Conservation (phyloP, 2,329 filamentous ascomycete genomes). For the Pseudogymnoascus sp. region DNA sequence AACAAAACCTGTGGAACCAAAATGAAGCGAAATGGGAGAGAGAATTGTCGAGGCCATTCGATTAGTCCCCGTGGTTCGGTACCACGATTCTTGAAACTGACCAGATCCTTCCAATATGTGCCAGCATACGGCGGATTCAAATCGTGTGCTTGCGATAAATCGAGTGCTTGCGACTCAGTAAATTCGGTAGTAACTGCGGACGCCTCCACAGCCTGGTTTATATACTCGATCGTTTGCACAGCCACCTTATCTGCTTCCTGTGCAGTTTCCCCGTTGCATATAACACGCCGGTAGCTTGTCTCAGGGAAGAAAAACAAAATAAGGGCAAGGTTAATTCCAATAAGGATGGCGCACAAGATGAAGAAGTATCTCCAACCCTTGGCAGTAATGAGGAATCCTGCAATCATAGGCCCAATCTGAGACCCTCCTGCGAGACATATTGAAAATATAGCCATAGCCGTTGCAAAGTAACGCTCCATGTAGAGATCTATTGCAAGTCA, state of each 20-base stretch:
- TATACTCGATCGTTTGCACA: constrained; percentile 15
- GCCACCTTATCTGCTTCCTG: constrained; percentile 20
- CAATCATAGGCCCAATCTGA: constrained; percentile 30
- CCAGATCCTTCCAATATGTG: constrained; percentile 25
- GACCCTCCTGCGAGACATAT: constrained; percentile 28
- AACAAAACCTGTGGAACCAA: constrained; percentile 18
- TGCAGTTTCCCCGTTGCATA: constrained; percentile 22
- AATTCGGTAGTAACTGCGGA: constrained; percentile 4
- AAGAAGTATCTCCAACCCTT: constrained; percentile 33
- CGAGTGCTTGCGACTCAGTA: constrained; percentile 17
- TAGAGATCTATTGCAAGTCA: background rate
- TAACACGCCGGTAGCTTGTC: constrained; percentile 24
- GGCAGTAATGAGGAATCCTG: constrained; percentile 27
- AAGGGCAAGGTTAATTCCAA: constrained; percentile 24
- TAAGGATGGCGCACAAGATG: constrained; percentile 28
- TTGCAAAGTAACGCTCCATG: constrained; percentile 13
- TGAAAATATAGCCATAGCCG: constrained; percentile 29
- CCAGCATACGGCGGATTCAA: constrained; percentile 21
- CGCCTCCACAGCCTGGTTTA: background rate
- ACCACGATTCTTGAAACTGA: constrained; percentile 21
- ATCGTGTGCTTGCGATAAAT: constrained; percentile 13
- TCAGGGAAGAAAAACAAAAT: constrained; percentile 31
- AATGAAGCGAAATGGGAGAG: constrained; percentile 19
- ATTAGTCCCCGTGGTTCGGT: constrained; percentile 15
- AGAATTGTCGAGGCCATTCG: constrained; percentile 18